A percentile compares a stretch with the other conserved stretches of the same genome.
Conservation (phyloP, 2,329 filamentous ascomycete genomes). For the Clarireedia hainanense region DNA sequence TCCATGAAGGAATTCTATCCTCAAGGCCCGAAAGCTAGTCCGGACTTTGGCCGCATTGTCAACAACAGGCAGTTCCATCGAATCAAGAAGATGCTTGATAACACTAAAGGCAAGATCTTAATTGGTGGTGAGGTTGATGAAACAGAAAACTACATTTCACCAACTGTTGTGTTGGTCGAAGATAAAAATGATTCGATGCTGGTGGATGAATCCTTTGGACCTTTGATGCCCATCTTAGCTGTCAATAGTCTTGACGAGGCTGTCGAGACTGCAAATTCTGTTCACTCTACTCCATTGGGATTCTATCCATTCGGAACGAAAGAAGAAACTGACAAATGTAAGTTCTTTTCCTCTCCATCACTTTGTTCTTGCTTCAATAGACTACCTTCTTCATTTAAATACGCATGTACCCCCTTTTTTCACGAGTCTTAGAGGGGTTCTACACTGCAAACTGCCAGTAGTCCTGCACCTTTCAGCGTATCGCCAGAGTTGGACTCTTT, state of each 20-base stretch:
- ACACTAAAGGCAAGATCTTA: constrained; percentile 73
- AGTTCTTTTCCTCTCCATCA: constrained; percentile 20
- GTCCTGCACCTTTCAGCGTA: neutral
- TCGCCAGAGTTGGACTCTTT: too few species aligned
- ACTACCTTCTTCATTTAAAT: neutral
- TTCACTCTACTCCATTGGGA: constrained; percentile 76
- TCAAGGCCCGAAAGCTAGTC: constrained; percentile 66
- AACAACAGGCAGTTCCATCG: constrained; percentile 73
- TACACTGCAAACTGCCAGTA: neutral
- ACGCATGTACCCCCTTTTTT: neutral
- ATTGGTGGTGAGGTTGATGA: constrained; percentile 80
- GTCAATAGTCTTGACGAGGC: constrained; percentile 78
- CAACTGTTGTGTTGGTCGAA: constrained; percentile 82
- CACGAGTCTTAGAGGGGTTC: neutral
- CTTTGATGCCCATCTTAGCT: constrained; percentile 77
- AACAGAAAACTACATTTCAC: constrained; percentile 74
- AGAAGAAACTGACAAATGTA: constrained; percentile 66
- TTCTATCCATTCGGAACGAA: constrained; percentile 82
- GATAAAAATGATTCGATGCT: constrained; percentile 70
- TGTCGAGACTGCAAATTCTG: constrained; percentile 69
- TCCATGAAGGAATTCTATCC: constrained; percentile 76
- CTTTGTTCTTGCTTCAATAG: too few species aligned
- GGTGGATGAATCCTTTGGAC: constrained; percentile 81
- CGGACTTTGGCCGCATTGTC: constrained; percentile 73
- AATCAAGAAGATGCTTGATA: constrained; percentile 86